Evolutionary conservation across 2,329 filamentous ascomycete genomes (phyloP).

Genomic region (Penicillium sp.): DNA sequence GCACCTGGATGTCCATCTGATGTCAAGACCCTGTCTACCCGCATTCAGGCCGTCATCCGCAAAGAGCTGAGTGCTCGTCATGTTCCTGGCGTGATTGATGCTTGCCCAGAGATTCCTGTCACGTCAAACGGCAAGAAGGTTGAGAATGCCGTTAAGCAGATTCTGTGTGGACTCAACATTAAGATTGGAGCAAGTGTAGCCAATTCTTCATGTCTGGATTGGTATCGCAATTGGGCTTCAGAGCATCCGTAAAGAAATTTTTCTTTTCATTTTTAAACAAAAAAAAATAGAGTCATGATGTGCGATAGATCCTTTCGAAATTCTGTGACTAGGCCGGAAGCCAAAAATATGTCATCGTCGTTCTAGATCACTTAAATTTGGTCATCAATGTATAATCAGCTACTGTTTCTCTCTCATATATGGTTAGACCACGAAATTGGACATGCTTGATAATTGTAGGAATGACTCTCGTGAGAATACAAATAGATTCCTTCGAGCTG

Average conservation of each 20-base stretch:
- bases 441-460: not conserved
- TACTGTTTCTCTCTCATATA: not conserved
- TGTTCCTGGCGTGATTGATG: slow-evolving; percentile 80
- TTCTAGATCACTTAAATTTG: slow-evolving; percentile 19
- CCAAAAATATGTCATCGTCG: slow-evolving; percentile 12
- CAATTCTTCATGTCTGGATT: slow-evolving; percentile 84
- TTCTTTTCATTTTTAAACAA: not conserved
- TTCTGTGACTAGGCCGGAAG: too few relatives aligned
- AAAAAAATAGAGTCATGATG: slow-evolving; percentile 3
- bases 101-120: slow-evolving; percentile 83
- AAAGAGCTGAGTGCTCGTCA: slow-evolving; percentile 84
- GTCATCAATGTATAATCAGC: slow-evolving; percentile 12
- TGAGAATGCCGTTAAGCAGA: slow-evolving; percentile 95
- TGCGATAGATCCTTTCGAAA: not conserved
- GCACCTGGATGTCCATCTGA: slow-evolving; percentile 35
- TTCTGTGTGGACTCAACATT: slow-evolving; percentile 81
- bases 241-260: slow-evolving; percentile 45
- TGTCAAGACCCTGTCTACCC: slow-evolving; percentile 64
- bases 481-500: not conserved
- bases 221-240: slow-evolving; percentile 79
- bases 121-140: slow-evolving; percentile 98
- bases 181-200: slow-evolving; percentile 93
- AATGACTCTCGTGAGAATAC: not conserved
- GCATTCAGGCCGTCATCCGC: slow-evolving; percentile 70
- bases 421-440: too few relatives aligned